A percentile compares a stretch with the other conserved stretches of the same genome.
Evolutionary conservation across 139 green algal species (phyloP).

Genomic region (Closterium sp.): DNA sequence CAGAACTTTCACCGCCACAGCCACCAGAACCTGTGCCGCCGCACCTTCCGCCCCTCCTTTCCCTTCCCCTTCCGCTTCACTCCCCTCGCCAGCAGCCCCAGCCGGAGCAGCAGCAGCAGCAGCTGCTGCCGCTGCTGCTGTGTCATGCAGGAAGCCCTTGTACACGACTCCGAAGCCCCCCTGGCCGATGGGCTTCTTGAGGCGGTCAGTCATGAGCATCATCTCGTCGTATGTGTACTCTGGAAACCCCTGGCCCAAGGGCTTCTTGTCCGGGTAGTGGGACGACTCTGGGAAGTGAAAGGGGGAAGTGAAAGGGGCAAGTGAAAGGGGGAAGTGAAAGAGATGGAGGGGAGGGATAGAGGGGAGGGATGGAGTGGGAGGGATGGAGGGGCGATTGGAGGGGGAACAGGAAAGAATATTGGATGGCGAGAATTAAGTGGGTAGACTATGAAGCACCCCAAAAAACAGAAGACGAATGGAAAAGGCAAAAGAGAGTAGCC

Average conservation of each 20-base stretch:
- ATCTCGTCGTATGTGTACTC: not conserved
- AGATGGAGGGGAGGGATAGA: too few relatives aligned
- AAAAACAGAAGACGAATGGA: not conserved
- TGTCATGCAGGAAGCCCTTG: slow-evolving; percentile 7
- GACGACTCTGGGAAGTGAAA: not conserved
- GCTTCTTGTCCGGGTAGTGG: not conserved
- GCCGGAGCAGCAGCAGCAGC: too few relatives aligned
- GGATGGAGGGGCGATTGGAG: too few relatives aligned
- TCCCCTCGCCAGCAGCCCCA: not conserved
- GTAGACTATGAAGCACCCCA: not conserved
- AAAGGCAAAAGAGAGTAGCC: too few relatives aligned
- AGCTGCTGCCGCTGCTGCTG: not conserved
- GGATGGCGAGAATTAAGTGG: not conserved
- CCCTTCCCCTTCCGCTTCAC: not conserved
- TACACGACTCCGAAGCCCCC: slow-evolving; percentile 15
- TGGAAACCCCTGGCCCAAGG: not conserved
- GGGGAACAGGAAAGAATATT: too few relatives aligned
- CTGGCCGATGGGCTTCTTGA: not conserved
- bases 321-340: not conserved
- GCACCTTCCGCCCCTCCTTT: not conserved
- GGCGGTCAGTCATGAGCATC: not conserved
- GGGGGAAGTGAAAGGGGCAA: not conserved
- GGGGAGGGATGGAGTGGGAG: too few relatives aligned
- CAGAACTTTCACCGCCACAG: not conserved
- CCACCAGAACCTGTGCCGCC: not conserved